Conservation (phyloP, 768 basidiomycete species). For the Hortiboletus flavorubellus region DNA sequence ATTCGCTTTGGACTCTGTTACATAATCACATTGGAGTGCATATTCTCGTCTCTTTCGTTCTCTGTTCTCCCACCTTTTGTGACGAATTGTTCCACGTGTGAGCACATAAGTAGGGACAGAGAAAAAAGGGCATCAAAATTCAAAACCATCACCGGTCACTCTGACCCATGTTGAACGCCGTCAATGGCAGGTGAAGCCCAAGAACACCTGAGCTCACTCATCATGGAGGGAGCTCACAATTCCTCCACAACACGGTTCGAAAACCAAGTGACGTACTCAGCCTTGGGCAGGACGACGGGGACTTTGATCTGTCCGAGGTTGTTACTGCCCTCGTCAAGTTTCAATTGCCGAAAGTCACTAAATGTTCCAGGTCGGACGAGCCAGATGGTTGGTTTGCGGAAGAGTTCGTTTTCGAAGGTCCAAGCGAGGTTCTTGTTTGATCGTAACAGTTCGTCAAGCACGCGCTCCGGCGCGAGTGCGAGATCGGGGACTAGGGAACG, state of each 20-base stretch:
- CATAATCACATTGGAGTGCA: too few species aligned
- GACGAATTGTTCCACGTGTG: not conserved
- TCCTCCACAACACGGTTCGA: conserved; percentile 15
- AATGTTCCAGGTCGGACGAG: conserved; percentile 22
- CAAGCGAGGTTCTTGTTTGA: not conserved
- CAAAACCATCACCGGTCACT: not conserved
- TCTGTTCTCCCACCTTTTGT: too few species aligned
- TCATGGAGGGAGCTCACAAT: not conserved
- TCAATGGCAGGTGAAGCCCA: not conserved
- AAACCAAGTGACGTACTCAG: not conserved
- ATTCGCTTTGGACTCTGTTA: too few species aligned
- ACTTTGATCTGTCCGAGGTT: conserved; percentile 19
- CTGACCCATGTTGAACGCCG: not conserved
- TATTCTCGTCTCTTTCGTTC: too few species aligned
- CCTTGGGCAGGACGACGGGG: conserved; percentile 19
- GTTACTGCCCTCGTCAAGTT: conserved; percentile 5
- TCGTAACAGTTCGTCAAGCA: conserved; percentile 10
- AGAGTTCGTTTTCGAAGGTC: not conserved
- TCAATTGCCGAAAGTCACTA: conserved; percentile 18
- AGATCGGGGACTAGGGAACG: not conserved
- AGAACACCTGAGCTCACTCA: not conserved
- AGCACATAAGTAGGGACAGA: not conserved
- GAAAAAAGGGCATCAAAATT: not conserved
- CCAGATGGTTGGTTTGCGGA: conserved; percentile 21
- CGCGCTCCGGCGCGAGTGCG: not conserved